Conservation (phyloP, 1,284 basidiomycete species). For the Stereum hirsutum region DNA sequence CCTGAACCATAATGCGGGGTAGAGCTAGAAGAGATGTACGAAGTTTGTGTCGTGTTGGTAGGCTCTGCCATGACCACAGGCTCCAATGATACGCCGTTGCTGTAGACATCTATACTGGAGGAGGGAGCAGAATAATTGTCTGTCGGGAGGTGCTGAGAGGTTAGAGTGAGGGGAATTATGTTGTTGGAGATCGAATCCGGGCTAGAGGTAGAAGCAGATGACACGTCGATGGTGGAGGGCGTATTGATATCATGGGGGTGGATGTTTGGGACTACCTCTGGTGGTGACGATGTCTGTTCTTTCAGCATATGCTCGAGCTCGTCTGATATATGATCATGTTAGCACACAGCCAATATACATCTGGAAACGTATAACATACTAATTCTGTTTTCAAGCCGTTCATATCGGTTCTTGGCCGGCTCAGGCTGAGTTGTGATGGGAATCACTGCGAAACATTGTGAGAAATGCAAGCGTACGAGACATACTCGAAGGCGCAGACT, state of each 20-base stretch:
- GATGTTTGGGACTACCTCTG: too few species aligned
- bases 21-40: too few species aligned
- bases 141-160: too few species aligned
- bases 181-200: too few species aligned
- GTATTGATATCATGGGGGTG: not conserved
- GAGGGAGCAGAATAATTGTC: too few species aligned
- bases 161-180: too few species aligned
- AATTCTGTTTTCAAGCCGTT: slow-evolving; percentile 56
- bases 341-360: slow-evolving; percentile 3
- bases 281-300: slow-evolving; percentile 15
- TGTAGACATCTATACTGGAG: too few species aligned
- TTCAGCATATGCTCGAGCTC: slow-evolving; percentile 49
- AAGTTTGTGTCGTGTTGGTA: not conserved
- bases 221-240: not conserved
- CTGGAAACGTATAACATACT: slow-evolving; percentile 31
- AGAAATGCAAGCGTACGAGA: too few species aligned
- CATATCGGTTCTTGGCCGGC: slow-evolving; percentile 47
- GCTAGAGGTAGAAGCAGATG: not conserved
- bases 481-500: too few species aligned
- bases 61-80: not conserved
- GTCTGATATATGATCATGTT: slow-evolving; percentile 26
- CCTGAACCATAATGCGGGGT: slow-evolving; percentile 6
- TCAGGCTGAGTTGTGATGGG: slow-evolving; percentile 28
- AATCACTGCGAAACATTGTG: too few species aligned
- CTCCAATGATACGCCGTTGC: not conserved